phyloP scores from a whole-genome alignment of 176 grass and related monocot species.

The Lolium rigidum region DNA sequence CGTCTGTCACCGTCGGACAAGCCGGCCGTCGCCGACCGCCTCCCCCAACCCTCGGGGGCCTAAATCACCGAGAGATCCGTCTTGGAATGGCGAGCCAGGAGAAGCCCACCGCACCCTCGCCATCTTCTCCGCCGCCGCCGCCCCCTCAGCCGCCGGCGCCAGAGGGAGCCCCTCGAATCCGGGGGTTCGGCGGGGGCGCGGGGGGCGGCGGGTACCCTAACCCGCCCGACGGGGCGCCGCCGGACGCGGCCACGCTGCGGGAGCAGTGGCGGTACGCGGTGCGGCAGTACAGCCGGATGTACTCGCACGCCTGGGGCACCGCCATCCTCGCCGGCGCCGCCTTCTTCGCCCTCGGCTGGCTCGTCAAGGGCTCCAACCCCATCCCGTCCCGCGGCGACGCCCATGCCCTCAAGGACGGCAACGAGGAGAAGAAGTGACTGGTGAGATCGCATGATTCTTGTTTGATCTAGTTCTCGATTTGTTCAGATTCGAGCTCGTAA shows the following conservation, averaged over 20 bases:
- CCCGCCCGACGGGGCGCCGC: constrained; percentile 68
- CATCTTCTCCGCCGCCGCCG: constrained; percentile 8
- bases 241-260: constrained; percentile 74
- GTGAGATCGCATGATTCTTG: constrained; percentile 14
- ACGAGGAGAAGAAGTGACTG: constrained; percentile 35
- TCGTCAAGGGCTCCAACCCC: constrained; percentile 86
- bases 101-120: constrained; percentile 44
- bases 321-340: constrained; percentile 79
- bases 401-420: neutral
- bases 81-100: constrained; percentile 43
- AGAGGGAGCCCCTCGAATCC: constrained; percentile 3
- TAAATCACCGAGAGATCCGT: neutral
- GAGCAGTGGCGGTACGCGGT: constrained; percentile 90
- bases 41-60: too few relatives aligned
- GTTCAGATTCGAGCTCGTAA: neutral
- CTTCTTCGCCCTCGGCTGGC: constrained; percentile 77
- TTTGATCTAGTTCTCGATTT: neutral
- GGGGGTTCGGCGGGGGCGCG: constrained; percentile 16
- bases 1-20: too few relatives aligned
- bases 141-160: neutral
- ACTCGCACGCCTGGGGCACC: constrained; percentile 94
- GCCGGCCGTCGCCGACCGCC: too few relatives aligned
- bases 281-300: constrained; percentile 91
- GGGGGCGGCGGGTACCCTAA: constrained; percentile 55
- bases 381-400: constrained; percentile 59